These are phyloP conservation scores for Asterophora lycoperdoides DNA, from an alignment of 768 basidiomycete species.

Conservation along the genomic window DNA sequence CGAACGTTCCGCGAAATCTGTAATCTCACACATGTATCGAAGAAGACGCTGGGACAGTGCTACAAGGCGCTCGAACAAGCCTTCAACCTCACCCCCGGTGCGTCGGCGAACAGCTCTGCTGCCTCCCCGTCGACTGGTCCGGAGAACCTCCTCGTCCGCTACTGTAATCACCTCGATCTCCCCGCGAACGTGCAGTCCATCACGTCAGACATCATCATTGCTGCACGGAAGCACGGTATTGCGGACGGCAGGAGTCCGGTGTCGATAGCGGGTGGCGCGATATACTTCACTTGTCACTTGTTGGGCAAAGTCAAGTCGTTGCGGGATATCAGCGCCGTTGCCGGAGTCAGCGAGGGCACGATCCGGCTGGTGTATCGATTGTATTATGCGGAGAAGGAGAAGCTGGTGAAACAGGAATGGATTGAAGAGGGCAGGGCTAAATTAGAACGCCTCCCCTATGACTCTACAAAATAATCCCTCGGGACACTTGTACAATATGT, in stretches of 20 bases:
- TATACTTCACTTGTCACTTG: slow-evolving; percentile 87
- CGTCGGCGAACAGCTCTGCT: slow-evolving; percentile 48
- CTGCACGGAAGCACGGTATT: slow-evolving; percentile 77
- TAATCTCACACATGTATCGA: slow-evolving; percentile 88
- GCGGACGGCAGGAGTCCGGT: slow-evolving; percentile 94
- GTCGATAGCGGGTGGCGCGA: slow-evolving; percentile 97
- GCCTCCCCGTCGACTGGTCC: slow-evolving; percentile 60
- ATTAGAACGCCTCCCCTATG: slow-evolving; percentile 40
- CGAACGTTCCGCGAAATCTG: slow-evolving; percentile 96
- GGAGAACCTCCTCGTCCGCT: slow-evolving; percentile 86
- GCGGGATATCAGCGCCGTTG: slow-evolving; percentile 85
- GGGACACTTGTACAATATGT: slow-evolving; percentile 6
- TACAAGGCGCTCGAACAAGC: slow-evolving; percentile 86
- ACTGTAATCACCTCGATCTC: slow-evolving; percentile 89
- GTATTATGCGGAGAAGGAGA: slow-evolving; percentile 70
- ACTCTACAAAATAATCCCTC: slow-evolving; percentile 31
- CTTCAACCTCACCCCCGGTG: slow-evolving; percentile 83
- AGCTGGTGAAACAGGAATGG: slow-evolving; percentile 83
- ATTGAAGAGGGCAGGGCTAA: slow-evolving; percentile 73
- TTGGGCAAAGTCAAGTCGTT: slow-evolving; percentile 71
- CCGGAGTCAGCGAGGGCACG: slow-evolving; percentile 93
- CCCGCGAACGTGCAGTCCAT: slow-evolving; percentile 79
- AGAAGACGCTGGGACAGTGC: slow-evolving; percentile 92
- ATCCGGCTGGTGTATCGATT: slow-evolving; percentile 86
- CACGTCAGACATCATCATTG: slow-evolving; percentile 76